These are phyloP conservation scores for Aeschynomene evenia DNA, from an alignment of 306 rosid genomes.

Conservation along the genomic window DNA sequence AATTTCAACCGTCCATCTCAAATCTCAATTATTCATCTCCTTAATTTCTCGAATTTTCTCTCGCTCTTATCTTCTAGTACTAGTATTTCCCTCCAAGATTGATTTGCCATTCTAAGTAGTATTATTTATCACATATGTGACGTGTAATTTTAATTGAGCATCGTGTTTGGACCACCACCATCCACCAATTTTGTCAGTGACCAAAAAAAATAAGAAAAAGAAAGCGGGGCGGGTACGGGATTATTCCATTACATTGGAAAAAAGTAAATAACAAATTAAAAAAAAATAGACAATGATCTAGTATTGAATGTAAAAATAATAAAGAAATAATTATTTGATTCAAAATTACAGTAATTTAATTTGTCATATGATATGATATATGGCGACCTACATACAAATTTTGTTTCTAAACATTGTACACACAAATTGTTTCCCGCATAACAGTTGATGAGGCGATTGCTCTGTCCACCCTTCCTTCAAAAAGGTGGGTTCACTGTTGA, in stretches of 20 bases:
- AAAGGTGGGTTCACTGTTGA: neutral
- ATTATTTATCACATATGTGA: no score
- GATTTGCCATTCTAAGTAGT: no score
- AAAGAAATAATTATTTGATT: conserved; percentile 25
- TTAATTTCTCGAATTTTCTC: no score
- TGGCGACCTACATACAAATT: conserved; percentile 27
- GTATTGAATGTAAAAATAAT: neutral
- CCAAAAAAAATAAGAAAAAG: no score
- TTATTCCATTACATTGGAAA: neutral
- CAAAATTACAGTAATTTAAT: neutral
- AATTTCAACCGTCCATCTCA: no score
- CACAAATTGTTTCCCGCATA: conserved; percentile 1
- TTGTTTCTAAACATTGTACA: conserved; percentile 12
- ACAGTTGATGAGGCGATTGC: conserved; percentile 16
- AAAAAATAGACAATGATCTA: neutral
- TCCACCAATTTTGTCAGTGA: neutral
- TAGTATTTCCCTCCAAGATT: no score
- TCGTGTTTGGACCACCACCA: neutral
- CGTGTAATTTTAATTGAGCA: neutral
- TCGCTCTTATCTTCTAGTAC: no score
- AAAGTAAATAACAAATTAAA: neutral
- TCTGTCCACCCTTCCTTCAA: neutral
- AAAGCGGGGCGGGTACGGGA: no score
- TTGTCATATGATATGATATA: conserved; percentile 5
- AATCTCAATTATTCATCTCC: no score